These are phyloP conservation scores for Pseudevernia furfuracea DNA, from an alignment of 495 filamentous ascomycete species.

Conservation along the genomic window DNA sequence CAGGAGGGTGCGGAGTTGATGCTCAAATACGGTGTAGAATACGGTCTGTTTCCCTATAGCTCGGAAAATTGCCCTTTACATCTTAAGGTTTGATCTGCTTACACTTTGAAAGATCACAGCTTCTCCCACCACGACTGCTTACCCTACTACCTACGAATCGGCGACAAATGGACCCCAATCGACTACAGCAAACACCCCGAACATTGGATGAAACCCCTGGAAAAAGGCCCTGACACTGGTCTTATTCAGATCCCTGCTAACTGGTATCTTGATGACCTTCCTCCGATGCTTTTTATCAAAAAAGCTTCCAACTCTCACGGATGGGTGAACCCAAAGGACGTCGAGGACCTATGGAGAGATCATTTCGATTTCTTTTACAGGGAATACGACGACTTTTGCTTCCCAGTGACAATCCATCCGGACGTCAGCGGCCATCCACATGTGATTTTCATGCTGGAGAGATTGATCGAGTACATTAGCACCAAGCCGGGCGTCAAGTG, in stretches of 20 bases:
- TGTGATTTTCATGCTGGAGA: slow-evolving; percentile 53
- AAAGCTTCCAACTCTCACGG: slow-evolving; percentile 51
- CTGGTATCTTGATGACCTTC: slow-evolving; percentile 63
- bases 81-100: not conserved
- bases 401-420: slow-evolving; percentile 64
- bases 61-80: not conserved
- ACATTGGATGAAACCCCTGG: slow-evolving; percentile 60
- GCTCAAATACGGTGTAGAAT: slow-evolving; percentile 61
- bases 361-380: slow-evolving; percentile 66
- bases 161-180: slow-evolving; percentile 56
- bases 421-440: slow-evolving; percentile 61
- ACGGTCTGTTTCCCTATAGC: slow-evolving; percentile 27
- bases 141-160: slow-evolving; percentile 56
- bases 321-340: slow-evolving; percentile 53
- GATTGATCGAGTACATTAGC: slow-evolving; percentile 65
- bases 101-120: slow-evolving; percentile 37
- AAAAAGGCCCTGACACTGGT: slow-evolving; percentile 43
- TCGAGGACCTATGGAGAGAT: slow-evolving; percentile 54
- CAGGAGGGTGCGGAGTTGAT: slow-evolving; percentile 60
- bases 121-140: slow-evolving; percentile 62
- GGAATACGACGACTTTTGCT: slow-evolving; percentile 63
- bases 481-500: slow-evolving; percentile 67
- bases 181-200: slow-evolving; percentile 52
- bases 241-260: slow-evolving; percentile 60
- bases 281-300: slow-evolving; percentile 58